These are phyloP conservation scores for Salix koriyanagi DNA, from an alignment of 345 rosid genomes.

Conservation along the genomic window DNA sequence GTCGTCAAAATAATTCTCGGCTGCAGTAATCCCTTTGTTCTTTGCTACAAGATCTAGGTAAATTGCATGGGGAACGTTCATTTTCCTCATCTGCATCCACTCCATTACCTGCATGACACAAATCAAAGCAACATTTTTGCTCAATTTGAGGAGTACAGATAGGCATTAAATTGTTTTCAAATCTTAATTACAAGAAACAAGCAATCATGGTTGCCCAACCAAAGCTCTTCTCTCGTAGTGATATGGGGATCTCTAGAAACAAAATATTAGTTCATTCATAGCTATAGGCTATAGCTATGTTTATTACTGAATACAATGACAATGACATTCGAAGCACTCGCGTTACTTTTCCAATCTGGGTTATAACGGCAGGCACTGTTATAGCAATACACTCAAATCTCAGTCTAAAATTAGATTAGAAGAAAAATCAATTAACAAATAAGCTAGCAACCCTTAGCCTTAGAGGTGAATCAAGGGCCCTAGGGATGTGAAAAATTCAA, in stretches of 20 bases:
- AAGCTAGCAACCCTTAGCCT: too few species aligned
- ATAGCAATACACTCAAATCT: not conserved
- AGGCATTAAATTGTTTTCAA: not conserved
- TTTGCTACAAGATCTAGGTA: slow-evolving; percentile 60
- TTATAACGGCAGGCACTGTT: not conserved
- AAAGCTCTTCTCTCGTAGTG: not conserved
- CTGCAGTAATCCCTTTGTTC: slow-evolving; percentile 50
- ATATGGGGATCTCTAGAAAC: not conserved
- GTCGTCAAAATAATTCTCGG: slow-evolving; percentile 49
- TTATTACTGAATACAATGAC: not conserved
- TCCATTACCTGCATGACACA: slow-evolving; percentile 47
- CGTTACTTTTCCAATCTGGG: not conserved
- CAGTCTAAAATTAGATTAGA: not conserved
- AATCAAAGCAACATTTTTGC: not conserved
- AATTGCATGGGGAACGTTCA: slow-evolving; percentile 38
- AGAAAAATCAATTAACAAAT: too few species aligned
- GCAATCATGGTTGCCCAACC: not conserved
- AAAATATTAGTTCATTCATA: not conserved
- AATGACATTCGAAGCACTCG: not conserved
- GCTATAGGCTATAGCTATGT: not conserved
- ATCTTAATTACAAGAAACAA: not conserved
- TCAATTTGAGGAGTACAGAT: not conserved
- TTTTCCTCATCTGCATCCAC: slow-evolving; percentile 76
- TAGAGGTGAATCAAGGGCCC: too few species aligned
- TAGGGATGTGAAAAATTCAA: not conserved